phyloP scores from a whole-genome alignment of 1,284 basidiomycete genomes.

The Ustilago loliicola region DNA sequence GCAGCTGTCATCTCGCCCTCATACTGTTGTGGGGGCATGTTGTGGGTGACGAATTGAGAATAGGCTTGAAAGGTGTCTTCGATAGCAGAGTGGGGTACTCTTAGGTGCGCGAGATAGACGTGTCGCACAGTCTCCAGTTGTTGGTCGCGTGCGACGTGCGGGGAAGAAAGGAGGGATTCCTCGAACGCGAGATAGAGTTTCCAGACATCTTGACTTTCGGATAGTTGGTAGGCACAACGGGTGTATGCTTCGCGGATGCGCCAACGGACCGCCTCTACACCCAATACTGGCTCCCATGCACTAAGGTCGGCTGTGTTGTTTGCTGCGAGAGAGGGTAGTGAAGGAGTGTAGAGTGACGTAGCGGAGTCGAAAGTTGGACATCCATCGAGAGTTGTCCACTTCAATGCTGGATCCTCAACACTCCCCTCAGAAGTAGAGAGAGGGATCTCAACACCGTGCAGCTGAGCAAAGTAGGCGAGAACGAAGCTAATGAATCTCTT shows the following conservation, averaged over 20 bases:
- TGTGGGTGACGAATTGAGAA: conserved; percentile 57
- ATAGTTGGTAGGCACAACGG: conserved; percentile 44
- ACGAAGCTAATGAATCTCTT: conserved; percentile 43
- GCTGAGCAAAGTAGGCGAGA: conserved; percentile 25
- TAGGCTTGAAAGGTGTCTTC: conserved; percentile 58
- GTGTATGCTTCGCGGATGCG: conserved; percentile 47
- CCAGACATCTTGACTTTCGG: conserved; percentile 58
- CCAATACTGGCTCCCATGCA: conserved; percentile 19
- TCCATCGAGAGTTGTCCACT: conserved; percentile 40
- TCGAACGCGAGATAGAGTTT: conserved; percentile 59
- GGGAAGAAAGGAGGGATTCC: conserved; percentile 20
- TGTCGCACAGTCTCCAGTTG: conserved; percentile 52
- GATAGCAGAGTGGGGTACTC: conserved; percentile 54
- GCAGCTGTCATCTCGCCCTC: conserved; percentile 60
- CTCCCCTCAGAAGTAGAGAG: not conserved
- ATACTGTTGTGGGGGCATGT: conserved; percentile 58
- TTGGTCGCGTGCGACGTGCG: conserved; percentile 19
- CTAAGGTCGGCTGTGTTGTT: not conserved
- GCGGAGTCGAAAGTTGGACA: conserved; percentile 31
- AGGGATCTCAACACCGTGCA: conserved; percentile 14
- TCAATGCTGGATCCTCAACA: conserved; percentile 28
- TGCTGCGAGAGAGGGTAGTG: conserved; percentile 17
- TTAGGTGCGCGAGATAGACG: conserved; percentile 54
- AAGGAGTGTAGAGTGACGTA: conserved; percentile 20
- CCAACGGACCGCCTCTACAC: conserved; percentile 29